These are phyloP conservation scores for Tolypocladium ovalisporum DNA, from an alignment of 2,329 filamentous ascomycete species.

Conservation along the genomic window DNA sequence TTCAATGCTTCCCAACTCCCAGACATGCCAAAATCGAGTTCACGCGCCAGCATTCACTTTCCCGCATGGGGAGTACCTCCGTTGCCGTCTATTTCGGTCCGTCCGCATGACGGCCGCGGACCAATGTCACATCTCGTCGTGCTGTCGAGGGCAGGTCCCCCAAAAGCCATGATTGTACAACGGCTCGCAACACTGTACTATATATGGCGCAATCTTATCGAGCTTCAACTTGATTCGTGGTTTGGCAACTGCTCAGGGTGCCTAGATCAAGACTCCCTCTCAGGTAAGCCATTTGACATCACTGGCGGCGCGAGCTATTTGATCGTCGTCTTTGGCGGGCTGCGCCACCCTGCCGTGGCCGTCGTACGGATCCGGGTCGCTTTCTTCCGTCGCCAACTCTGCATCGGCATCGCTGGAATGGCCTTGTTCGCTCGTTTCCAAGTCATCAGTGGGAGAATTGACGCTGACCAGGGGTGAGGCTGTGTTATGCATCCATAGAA, in stretches of 20 bases:
- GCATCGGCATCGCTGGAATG: constrained; percentile 19
- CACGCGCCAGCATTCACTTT: not conserved
- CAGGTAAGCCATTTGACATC: not conserved
- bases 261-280: not conserved
- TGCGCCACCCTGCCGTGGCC: not conserved
- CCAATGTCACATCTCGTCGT: not conserved
- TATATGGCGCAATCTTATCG: not conserved
- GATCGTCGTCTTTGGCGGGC: not conserved
- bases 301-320: not conserved
- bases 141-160: not conserved
- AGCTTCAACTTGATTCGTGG: too few relatives aligned
- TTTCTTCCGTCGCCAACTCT: constrained; percentile 21
- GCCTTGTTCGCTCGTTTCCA: constrained; percentile 20
- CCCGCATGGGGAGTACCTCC: too few relatives aligned
- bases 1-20: not conserved
- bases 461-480: constrained; percentile 5
- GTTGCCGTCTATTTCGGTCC: not conserved
- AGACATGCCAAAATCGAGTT: not conserved
- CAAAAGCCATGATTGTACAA: not conserved
- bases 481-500: not conserved
- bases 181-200: not conserved
- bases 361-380: constrained; percentile 21
- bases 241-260: too few relatives aligned
- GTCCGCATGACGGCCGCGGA: not conserved
- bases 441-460: constrained; percentile 15